Conservation (phyloP, 148 eudicot genomes). For the Rhododendron mucronatum region DNA sequence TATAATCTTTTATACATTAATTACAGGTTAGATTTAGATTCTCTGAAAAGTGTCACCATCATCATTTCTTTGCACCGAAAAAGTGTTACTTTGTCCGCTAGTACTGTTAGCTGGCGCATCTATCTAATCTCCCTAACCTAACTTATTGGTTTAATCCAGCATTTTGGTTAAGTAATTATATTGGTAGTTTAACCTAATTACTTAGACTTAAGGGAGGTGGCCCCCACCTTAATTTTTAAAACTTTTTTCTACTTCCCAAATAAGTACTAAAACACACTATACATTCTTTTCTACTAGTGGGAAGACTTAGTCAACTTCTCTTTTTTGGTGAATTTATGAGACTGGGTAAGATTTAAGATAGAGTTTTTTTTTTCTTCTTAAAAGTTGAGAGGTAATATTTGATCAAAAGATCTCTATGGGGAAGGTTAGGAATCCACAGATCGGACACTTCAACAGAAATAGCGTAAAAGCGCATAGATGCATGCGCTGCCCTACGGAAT, state of each 20-base stretch:
- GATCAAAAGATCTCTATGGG: too few relatives aligned
- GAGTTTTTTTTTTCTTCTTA: too few relatives aligned
- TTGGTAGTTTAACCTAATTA: not conserved
- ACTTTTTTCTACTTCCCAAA: not conserved
- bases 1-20: not conserved
- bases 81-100: not conserved
- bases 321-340: too few relatives aligned
- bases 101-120: not conserved
- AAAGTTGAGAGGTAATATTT: too few relatives aligned
- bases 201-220: not conserved
- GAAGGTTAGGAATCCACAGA: too few relatives aligned
- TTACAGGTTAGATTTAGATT: not conserved
- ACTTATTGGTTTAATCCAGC: not conserved
- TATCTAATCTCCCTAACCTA: not conserved
- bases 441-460: too few relatives aligned
- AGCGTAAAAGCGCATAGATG: too few relatives aligned
- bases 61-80: not conserved
- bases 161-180: not conserved
- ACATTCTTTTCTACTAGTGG: not conserved
- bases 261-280: too few relatives aligned
- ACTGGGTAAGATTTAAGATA: too few relatives aligned
- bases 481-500: too few relatives aligned
- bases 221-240: not conserved
- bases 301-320: not conserved
- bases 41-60: not conserved